phyloP scores from a whole-genome alignment of 768 basidiomycete species.

The Neoboletus magnificus region DNA sequence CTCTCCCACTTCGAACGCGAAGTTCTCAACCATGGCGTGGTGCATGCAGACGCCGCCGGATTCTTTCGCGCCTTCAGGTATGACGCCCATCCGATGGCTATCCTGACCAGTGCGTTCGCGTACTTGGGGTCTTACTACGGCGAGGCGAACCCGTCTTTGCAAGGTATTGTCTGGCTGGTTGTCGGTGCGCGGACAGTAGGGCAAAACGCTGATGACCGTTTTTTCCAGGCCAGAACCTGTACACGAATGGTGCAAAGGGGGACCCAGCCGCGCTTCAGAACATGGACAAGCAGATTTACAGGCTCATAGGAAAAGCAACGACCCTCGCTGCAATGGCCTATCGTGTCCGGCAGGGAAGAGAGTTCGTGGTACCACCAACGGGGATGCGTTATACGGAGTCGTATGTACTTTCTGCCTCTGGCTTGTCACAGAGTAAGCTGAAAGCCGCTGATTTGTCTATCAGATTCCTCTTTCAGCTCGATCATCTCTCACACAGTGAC shows the following conservation, averaged over 20 bases:
- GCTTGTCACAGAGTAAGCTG: neutral
- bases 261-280: slow-evolving; percentile 62
- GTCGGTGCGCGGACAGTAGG: neutral
- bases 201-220: slow-evolving; percentile 1
- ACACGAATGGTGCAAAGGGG: slow-evolving; percentile 65
- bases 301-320: slow-evolving; percentile 84
- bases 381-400: slow-evolving; percentile 83
- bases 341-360: slow-evolving; percentile 84
- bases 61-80: slow-evolving; percentile 78
- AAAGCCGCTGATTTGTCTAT: neutral
- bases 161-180: slow-evolving; percentile 43
- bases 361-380: slow-evolving; percentile 81
- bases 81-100: slow-evolving; percentile 91
- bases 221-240: slow-evolving; percentile 68
- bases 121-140: slow-evolving; percentile 85
- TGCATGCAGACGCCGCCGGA: slow-evolving; percentile 65
- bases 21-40: slow-evolving; percentile 70
- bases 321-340: slow-evolving; percentile 95
- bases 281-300: slow-evolving; percentile 92
- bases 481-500: slow-evolving; percentile 53
- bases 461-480: slow-evolving; percentile 90
- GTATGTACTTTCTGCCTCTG: slow-evolving; percentile 34
- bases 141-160: slow-evolving; percentile 85
- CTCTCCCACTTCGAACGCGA: slow-evolving; percentile 66
- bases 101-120: slow-evolving; percentile 81